Conservation (phyloP, 2,329 filamentous ascomycete species). For the Fusarium citri region DNA sequence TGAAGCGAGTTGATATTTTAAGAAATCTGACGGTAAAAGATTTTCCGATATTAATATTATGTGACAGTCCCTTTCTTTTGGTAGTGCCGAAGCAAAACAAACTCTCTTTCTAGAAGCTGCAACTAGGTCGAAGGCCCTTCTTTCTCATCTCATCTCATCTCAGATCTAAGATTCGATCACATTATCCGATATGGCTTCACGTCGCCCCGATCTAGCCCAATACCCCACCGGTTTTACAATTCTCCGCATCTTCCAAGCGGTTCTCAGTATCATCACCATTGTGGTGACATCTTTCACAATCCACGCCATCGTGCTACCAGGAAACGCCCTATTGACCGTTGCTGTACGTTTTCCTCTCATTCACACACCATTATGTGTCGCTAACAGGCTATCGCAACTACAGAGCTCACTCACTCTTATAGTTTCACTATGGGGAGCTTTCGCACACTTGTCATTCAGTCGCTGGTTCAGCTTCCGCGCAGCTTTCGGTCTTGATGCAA, state of each 20-base stretch:
- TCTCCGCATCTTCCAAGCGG: conserved; percentile 59
- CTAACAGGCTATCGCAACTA: background rate
- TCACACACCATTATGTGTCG: no score
- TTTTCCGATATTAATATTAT: background rate
- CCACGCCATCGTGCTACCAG: conserved; percentile 50
- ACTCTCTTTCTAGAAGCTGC: background rate
- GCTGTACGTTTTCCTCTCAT: conserved; percentile 50
- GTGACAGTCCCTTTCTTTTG: background rate
- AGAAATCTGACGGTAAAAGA: background rate
- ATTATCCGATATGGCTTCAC: background rate
- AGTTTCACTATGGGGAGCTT: conserved; percentile 59
- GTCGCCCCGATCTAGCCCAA: conserved; percentile 49
- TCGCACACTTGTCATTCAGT: conserved; percentile 56
- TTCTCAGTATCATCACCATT: conserved; percentile 59
- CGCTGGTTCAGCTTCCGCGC: conserved; percentile 66
- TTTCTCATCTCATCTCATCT: rapidly evolving
- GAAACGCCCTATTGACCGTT: conserved; percentile 51
- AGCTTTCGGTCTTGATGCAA: conserved; percentile 62
- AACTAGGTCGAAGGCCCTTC: background rate
- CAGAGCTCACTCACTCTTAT: conserved; percentile 59
- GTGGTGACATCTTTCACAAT: conserved; percentile 61
- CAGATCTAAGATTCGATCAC: no score
- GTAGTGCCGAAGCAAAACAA: background rate
- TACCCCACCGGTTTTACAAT: conserved; percentile 59
- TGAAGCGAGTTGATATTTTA: background rate